These are phyloP conservation scores for Maudiozyma humilis DNA, from an alignment of 1,139 yeast genomes.

Conservation along the genomic window DNA sequence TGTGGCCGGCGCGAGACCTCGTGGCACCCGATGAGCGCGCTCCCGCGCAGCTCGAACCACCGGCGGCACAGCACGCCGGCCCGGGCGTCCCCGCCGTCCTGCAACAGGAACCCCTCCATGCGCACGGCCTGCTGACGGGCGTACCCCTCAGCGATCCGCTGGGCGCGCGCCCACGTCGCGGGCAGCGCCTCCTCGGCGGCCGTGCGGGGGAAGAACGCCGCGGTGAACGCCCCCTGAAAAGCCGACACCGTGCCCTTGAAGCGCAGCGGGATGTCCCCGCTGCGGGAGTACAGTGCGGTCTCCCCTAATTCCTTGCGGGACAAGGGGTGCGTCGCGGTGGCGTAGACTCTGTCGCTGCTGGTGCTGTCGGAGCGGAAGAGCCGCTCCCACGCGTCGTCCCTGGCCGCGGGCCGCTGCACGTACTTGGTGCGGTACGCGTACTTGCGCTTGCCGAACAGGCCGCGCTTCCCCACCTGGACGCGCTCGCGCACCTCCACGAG, in stretches of 20 bases:
- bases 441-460: not conserved
- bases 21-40: slow-evolving; percentile 56
- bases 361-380: not conserved
- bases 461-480: not conserved
- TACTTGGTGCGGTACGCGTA: not conserved
- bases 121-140: slow-evolving; percentile 34
- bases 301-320: too few species aligned
- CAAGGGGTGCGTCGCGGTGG: too few species aligned
- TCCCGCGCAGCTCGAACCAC: slow-evolving; percentile 52
- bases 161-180: not conserved
- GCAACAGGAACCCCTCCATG: slow-evolving; percentile 58
- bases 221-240: too few species aligned
- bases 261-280: too few species aligned
- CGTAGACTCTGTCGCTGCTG: too few species aligned
- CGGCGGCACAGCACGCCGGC: slow-evolving; percentile 45
- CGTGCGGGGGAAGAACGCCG: too few species aligned
- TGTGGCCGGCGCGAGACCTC: slow-evolving; percentile 54
- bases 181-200: not conserved
- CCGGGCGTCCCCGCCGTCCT: slow-evolving; percentile 69
- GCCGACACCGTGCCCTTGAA: too few species aligned
- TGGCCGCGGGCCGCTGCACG: not conserved
- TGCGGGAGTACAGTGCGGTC: not conserved
- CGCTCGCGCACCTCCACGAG: not conserved
- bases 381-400: not conserved
- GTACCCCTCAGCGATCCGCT: slow-evolving; percentile 39